phyloP scores from a whole-genome alignment of 768 basidiomycete genomes.

The Leccinum subgranulosum region DNA sequence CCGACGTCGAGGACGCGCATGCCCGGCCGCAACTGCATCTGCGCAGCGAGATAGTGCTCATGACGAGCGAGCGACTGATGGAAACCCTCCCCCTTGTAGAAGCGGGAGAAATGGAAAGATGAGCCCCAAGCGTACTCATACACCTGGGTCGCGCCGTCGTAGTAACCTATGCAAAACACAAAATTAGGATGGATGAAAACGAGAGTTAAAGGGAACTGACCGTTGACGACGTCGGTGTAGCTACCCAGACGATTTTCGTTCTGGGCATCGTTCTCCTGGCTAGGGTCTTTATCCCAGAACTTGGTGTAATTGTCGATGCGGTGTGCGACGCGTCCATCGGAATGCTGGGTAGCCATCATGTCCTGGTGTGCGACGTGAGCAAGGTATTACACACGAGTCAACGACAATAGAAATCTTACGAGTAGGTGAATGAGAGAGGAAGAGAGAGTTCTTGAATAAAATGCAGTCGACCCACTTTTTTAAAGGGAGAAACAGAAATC shows the following conservation, averaged over 20 bases:
- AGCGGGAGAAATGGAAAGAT: slow-evolving; percentile 96
- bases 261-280: slow-evolving; percentile 61
- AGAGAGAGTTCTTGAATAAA: neutral
- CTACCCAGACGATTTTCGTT: slow-evolving; percentile 71
- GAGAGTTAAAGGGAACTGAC: slow-evolving; percentile 38
- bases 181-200: neutral
- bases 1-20: slow-evolving; percentile 98
- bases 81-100: slow-evolving; percentile 88
- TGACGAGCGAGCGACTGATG: slow-evolving; percentile 77
- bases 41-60: slow-evolving; percentile 92
- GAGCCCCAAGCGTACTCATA: slow-evolving; percentile 94
- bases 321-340: slow-evolving; percentile 58
- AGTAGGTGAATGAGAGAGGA: neutral
- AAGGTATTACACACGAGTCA: neutral
- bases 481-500: slow-evolving; percentile 15
- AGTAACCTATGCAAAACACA: slow-evolving; percentile 64
- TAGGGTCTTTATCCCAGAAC: slow-evolving; percentile 87
- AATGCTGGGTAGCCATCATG: slow-evolving; percentile 26
- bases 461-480: slow-evolving; percentile 3
- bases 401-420: neutral
- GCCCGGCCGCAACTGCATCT: slow-evolving; percentile 80
- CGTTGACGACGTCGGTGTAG: slow-evolving; percentile 94
- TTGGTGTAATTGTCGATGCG: slow-evolving; percentile 84
- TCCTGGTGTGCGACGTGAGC: neutral
- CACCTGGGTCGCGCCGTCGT: slow-evolving; percentile 92